Evolutionary conservation across 1,139 yeast genomes (phyloP).

Genomic region (Saccharomycopsis hybrid): DNA sequence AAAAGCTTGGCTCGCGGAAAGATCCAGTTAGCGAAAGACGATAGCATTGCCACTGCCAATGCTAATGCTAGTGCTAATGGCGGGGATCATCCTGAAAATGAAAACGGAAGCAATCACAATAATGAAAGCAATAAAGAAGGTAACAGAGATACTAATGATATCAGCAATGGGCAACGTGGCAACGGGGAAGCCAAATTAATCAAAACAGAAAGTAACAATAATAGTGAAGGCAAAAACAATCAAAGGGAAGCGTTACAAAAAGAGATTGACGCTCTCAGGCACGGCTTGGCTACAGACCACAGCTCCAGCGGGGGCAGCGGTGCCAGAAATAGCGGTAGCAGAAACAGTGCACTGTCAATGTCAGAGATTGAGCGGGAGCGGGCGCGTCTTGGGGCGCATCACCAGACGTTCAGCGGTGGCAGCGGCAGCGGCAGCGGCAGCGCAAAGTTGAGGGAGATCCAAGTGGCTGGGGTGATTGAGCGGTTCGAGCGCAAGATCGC

Average conservation of each 20-base stretch:
- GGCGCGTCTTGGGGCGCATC: too few species aligned
- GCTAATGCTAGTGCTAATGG: background rate
- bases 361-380: too few species aligned
- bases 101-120: background rate
- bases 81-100: background rate
- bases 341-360: background rate
- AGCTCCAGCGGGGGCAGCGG: background rate
- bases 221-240: background rate
- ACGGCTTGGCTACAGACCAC: too few species aligned
- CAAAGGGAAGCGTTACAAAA: background rate
- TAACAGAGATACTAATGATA: background rate
- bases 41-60: background rate
- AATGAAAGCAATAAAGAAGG: background rate
- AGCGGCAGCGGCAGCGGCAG: background rate
- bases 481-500: background rate
- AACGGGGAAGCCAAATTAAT: background rate
- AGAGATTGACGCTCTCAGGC: too few species aligned
- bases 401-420: too few species aligned
- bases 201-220: background rate
- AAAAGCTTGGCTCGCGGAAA: conserved; percentile 24
- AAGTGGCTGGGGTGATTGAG: background rate
- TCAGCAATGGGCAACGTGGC: background rate
- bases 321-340: background rate
- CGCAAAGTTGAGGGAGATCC: background rate
- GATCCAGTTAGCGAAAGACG: conserved; percentile 5